Conservation (phyloP, 306 rosid species). For the barrel medic (Medicago truncatula) region MtrunA17r5.0-ANR NC_053044.1:41051001-41051500, state of each 20-base stretch:
- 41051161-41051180: conserved; percentile 78
- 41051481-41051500: conserved; percentile 90
- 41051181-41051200: conserved; percentile 84
- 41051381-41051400: conserved; percentile 70
- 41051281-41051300: conserved; percentile 36
- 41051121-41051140: conserved; percentile 74
- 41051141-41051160: conserved; percentile 92
- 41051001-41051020: background rate
- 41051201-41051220: conserved; percentile 87
- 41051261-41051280: conserved; percentile 22
- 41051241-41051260: conserved; percentile 40
- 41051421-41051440: conserved; percentile 90
- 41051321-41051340: background rate
- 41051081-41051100: conserved; percentile 79
- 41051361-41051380: conserved; percentile 89
- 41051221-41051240: conserved; percentile 86
- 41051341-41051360: conserved; percentile 22
- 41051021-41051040: background rate
- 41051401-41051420: conserved; percentile 93
- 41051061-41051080: conserved; percentile 56
- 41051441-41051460: conserved; percentile 74
- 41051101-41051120: conserved; percentile 68
- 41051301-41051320: background rate
- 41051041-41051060: conserved; percentile 2
- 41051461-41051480: conserved; percentile 72